Evolutionary conservation across 805 yeast species (phyloP).

Genomic region (Yarrowia sp.): DNA sequence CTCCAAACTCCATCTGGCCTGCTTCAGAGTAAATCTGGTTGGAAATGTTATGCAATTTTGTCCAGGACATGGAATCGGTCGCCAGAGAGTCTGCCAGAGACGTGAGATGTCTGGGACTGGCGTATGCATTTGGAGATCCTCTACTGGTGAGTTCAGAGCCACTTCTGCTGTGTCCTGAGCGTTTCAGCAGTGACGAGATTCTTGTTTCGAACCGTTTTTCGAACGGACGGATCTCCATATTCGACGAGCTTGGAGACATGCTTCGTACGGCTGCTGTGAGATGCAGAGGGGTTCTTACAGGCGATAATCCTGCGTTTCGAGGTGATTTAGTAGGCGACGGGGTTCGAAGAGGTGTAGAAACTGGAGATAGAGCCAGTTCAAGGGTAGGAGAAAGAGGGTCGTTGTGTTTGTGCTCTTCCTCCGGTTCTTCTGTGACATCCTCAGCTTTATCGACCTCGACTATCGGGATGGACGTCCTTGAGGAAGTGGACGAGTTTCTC

Average conservation of each 20-base stretch:
- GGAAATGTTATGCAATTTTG: slow-evolving; percentile 54
- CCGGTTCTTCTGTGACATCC: not conserved
- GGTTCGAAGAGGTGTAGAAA: slow-evolving; percentile 1
- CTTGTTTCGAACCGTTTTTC: slow-evolving; percentile 31
- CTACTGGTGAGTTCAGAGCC: slow-evolving; percentile 32
- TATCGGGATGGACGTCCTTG: not conserved
- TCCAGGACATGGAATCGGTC: slow-evolving; percentile 48
- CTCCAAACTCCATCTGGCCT: slow-evolving; percentile 56
- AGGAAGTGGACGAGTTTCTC: not conserved
- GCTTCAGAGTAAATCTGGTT: slow-evolving; percentile 50
- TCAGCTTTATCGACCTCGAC: not conserved
- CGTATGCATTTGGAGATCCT: slow-evolving; percentile 2
- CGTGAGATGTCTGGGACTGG: slow-evolving; percentile 3
- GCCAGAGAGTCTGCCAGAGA: slow-evolving; percentile 19
- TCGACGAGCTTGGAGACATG: slow-evolving; percentile 24
- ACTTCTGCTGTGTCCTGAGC: slow-evolving; percentile 26
- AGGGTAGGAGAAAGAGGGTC: slow-evolving; percentile 13
- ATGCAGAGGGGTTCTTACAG: slow-evolving; percentile 14
- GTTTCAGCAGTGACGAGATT: slow-evolving; percentile 10
- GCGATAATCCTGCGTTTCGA: slow-evolving; percentile 6
- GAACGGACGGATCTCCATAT: slow-evolving; percentile 30
- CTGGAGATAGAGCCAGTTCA: slow-evolving; percentile 23
- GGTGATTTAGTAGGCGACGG: slow-evolving; percentile 15
- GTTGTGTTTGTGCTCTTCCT: not conserved
- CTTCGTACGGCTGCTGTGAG: not conserved